These are phyloP conservation scores for Clarkia xantiana DNA, from an alignment of 345 rosid species.

Conservation along the genomic window DNA sequence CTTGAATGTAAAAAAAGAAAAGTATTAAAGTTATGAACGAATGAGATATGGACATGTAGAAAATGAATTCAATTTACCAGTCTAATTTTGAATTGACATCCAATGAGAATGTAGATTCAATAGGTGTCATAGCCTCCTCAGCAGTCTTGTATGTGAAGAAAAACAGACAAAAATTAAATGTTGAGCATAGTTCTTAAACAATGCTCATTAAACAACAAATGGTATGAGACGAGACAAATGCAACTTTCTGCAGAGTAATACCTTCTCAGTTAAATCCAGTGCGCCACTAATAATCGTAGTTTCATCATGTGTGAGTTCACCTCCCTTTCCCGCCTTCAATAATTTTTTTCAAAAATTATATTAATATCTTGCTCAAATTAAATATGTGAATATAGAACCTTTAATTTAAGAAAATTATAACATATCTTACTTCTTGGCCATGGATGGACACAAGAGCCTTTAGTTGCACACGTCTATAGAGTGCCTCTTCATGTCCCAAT, in stretches of 20 bases:
- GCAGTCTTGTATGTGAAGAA: slow-evolving; percentile 48
- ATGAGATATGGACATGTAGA: too few species aligned
- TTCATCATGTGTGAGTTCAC: slow-evolving; percentile 98
- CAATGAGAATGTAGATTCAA: slow-evolving; percentile 90
- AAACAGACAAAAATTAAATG: slow-evolving; percentile 7
- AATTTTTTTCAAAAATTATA: background rate
- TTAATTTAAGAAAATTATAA: slow-evolving; percentile 12
- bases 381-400: background rate
- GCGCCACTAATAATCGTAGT: slow-evolving; percentile 95
- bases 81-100: slow-evolving; percentile 96
- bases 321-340: slow-evolving; percentile 93
- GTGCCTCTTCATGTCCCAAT: slow-evolving; percentile 79
- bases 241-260: slow-evolving; percentile 10
- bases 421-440: background rate
- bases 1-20: too few species aligned
- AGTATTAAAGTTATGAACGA: too few species aligned
- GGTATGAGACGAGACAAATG: background rate
- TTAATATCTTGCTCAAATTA: too few species aligned
- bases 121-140: slow-evolving; percentile 99
- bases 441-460: slow-evolving; percentile 83
- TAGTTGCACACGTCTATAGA: slow-evolving; percentile 88
- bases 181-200: background rate
- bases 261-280: slow-evolving; percentile 88
- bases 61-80: slow-evolving; percentile 38
- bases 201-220: background rate